Percentiles rank a stretch among this genome's conserved stretches.
phyloP scores from a whole-genome alignment of 2,329 filamentous ascomycete species.

The Ophioceras dolichostomum region DNA sequence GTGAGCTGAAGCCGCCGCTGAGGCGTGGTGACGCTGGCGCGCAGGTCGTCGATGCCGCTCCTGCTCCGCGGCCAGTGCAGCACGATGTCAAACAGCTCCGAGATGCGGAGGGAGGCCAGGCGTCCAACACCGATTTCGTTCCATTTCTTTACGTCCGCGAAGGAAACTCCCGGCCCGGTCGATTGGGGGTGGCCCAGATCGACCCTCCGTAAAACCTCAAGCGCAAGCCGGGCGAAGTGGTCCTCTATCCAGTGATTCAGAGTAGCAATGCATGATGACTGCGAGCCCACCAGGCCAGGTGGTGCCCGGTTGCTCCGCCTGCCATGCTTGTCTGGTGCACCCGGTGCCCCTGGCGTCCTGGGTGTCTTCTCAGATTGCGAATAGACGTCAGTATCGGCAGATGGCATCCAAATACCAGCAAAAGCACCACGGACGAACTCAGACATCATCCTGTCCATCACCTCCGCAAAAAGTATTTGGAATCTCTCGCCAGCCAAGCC shows the following conservation, averaged over 20 bases:
- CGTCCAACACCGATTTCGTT: slow-evolving; percentile 57
- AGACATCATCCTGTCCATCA: slow-evolving; percentile 55
- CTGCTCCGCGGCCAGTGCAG: slow-evolving; percentile 60
- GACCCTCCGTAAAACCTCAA: slow-evolving; percentile 43
- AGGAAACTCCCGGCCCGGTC: slow-evolving; percentile 22
- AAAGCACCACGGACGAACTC: slow-evolving; percentile 50
- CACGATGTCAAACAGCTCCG: slow-evolving; percentile 69
- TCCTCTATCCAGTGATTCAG: slow-evolving; percentile 58
- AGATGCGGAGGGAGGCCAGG: slow-evolving; percentile 56
- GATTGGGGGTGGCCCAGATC: slow-evolving; percentile 9
- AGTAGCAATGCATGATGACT: slow-evolving; percentile 43
- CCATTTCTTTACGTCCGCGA: slow-evolving; percentile 52
- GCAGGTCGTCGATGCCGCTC: slow-evolving; percentile 62
- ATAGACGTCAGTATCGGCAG: too few species aligned
- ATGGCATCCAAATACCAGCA: slow-evolving; percentile 48
- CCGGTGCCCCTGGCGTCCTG: slow-evolving; percentile 12
- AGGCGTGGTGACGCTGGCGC: slow-evolving; percentile 55
- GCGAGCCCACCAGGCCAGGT: slow-evolving; percentile 6
- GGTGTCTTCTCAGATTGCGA: too few species aligned
- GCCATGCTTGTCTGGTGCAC: slow-evolving; percentile 5
- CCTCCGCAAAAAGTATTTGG: slow-evolving; percentile 58
- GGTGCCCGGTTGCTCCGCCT: background rate
- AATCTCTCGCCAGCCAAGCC: slow-evolving; percentile 59
- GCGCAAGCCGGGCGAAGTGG: slow-evolving; percentile 50
- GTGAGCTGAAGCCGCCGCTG: slow-evolving; percentile 59